Evolutionary conservation across 768 basidiomycete genomes (phyloP).

Genomic region (Russula brevipes): DNA sequence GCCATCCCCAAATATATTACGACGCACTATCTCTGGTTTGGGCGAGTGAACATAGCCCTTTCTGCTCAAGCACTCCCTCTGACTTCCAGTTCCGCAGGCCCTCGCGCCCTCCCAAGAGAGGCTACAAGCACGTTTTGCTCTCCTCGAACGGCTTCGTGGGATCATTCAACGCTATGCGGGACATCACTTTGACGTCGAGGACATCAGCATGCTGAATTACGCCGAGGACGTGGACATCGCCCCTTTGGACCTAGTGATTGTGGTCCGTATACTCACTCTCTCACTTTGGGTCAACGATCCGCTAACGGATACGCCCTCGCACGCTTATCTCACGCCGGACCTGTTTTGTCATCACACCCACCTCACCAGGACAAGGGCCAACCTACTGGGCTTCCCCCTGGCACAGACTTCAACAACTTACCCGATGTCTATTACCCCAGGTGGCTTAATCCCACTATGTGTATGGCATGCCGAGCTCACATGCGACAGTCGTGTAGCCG

Average conservation of each 20-base stretch:
- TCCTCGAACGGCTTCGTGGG: conserved; percentile 10
- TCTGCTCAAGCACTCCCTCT: background rate
- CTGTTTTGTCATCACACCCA: background rate
- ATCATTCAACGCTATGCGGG: conserved; percentile 7
- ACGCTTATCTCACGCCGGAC: background rate
- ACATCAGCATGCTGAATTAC: conserved; percentile 18
- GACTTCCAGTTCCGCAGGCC: background rate
- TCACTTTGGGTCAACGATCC: background rate
- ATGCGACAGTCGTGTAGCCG: conserved; percentile 12
- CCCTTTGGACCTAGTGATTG: conserved; percentile 19
- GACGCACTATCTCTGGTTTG: conserved; percentile 13
- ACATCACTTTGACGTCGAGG: conserved; percentile 14
- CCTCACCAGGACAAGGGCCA: conserved; percentile 4
- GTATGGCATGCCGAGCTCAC: background rate
- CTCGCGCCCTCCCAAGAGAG: conserved; percentile 5
- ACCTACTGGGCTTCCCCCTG: conserved; percentile 3
- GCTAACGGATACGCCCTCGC: background rate
- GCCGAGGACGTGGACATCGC: conserved; percentile 19
- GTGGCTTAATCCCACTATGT: background rate
- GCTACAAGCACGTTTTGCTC: conserved; percentile 2
- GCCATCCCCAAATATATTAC: conserved; percentile 13
- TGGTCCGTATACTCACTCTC: conserved; percentile 4
- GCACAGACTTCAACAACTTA: background rate
- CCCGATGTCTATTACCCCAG: conserved; percentile 21
- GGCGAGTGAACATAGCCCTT: background rate